Conservation (phyloP, 345 rosid genomes). For the Rhodamnia rubescens region DNA sequence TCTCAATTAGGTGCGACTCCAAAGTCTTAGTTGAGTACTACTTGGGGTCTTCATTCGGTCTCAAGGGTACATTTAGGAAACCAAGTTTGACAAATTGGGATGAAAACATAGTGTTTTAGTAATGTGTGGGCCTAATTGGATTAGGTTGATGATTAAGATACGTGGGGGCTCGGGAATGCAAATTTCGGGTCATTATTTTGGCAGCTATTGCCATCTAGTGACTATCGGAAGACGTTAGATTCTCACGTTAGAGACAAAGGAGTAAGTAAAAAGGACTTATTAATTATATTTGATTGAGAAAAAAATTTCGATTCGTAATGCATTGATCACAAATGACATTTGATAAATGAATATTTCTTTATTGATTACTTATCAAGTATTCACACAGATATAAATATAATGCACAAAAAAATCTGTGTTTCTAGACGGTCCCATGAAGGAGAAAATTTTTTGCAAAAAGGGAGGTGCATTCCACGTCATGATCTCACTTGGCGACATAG, state of each 20-base stretch:
- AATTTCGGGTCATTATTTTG: not conserved
- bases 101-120: not conserved
- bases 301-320: not conserved
- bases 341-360: no score
- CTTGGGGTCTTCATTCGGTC: not conserved
- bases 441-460: not conserved
- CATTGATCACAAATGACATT: no score
- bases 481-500: not conserved
- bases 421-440: not conserved
- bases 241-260: not conserved
- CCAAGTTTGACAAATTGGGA: not conserved
- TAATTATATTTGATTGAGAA: not conserved
- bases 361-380: no score
- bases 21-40: not conserved
- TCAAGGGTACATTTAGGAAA: not conserved
- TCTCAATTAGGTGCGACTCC: not conserved
- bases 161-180: conserved; percentile 1
- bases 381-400: no score
- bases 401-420: not conserved
- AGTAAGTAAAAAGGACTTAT: not conserved
- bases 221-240: not conserved
- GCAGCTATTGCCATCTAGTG: not conserved
- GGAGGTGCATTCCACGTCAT: not conserved
- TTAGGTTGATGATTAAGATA: not conserved
- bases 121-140: not conserved